Evolutionary conservation across 2,329 filamentous ascomycete genomes (phyloP).

Genomic region (Neofusicoccum cordaticola): DNA sequence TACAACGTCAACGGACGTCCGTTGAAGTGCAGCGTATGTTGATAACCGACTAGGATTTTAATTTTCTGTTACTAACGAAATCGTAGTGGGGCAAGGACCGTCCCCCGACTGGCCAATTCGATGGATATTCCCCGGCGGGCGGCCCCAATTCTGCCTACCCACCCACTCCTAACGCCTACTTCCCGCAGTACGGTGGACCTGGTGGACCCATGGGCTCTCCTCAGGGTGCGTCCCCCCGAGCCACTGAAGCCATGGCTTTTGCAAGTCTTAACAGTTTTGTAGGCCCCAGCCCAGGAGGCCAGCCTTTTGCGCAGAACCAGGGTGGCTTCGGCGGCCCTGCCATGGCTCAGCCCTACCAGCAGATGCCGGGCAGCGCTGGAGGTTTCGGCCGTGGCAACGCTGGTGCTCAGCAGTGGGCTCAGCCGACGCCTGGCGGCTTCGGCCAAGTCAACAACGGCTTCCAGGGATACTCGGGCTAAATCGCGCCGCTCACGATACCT

Average conservation of each 20-base stretch:
- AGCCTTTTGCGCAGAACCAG: conserved; percentile 56
- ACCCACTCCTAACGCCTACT: conserved; percentile 76
- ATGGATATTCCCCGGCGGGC: conserved; percentile 76
- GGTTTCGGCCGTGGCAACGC: conserved; percentile 74
- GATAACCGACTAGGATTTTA: conserved; percentile 17
- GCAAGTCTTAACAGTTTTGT: conserved; percentile 34
- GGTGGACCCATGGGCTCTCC: conserved; percentile 58
- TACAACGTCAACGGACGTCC: conserved; percentile 98
- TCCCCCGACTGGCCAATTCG: conserved; percentile 77
- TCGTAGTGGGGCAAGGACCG: conserved; percentile 97
- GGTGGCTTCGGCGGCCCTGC: conserved; percentile 63
- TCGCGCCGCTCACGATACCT: conserved; percentile 7
- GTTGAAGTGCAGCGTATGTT: conserved; percentile 95
- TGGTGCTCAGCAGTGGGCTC: conserved; percentile 51
- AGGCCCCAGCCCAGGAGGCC: conserved; percentile 59
- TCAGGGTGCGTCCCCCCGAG: conserved; percentile 47
- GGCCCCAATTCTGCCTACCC: conserved; percentile 69
- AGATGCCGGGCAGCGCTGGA: conserved; percentile 65
- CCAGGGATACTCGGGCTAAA: conserved; percentile 59
- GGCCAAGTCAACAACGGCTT: conserved; percentile 54
- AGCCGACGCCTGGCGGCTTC: conserved; percentile 46
- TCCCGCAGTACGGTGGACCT: conserved; percentile 87
- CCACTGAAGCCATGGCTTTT: background rate
- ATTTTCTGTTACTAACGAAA: conserved; percentile 28
- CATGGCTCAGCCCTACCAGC: conserved; percentile 51